Evolutionary conservation across 805 yeast genomes (phyloP).

Genomic region (Metahyphopichia silvanorum): DNA sequence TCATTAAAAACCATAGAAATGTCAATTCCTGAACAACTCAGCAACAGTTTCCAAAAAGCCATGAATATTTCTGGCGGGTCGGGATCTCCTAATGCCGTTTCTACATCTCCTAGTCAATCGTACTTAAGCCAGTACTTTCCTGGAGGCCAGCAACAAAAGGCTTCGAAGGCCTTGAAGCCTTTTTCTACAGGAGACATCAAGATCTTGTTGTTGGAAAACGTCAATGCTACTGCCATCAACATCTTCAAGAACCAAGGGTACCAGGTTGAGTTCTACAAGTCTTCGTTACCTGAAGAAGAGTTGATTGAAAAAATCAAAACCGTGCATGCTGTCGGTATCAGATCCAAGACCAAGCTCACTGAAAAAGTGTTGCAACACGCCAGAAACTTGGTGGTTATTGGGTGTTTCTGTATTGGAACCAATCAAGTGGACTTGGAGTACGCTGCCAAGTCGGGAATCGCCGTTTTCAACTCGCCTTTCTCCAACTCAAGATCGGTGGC

Average conservation of each 20-base stretch:
- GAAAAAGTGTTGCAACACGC: slow-evolving; percentile 80
- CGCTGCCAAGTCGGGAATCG: slow-evolving; percentile 91
- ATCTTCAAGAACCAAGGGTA: slow-evolving; percentile 88
- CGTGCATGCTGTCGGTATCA: slow-evolving; percentile 96
- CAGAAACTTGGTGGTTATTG: slow-evolving; percentile 82
- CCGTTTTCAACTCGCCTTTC: slow-evolving; percentile 98
- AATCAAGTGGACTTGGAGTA: slow-evolving; percentile 92
- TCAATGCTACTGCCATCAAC: slow-evolving; percentile 86
- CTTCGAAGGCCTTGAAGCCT: slow-evolving; percentile 80
- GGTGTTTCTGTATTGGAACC: slow-evolving; percentile 99
- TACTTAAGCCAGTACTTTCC: slow-evolving; percentile 55
- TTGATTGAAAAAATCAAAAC: slow-evolving; percentile 89
- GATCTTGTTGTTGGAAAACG: slow-evolving; percentile 86
- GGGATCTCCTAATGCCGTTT: slow-evolving; percentile 64
- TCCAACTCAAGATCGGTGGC: slow-evolving; percentile 98
- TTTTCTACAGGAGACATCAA: slow-evolving; percentile 94
- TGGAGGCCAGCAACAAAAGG: slow-evolving; percentile 42
- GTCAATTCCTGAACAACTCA: slow-evolving; percentile 71
- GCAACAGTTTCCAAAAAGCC: slow-evolving; percentile 53
- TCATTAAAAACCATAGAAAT: too few relatives aligned
- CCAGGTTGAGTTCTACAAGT: slow-evolving; percentile 91
- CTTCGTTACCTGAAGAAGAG: slow-evolving; percentile 88
- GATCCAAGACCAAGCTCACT: slow-evolving; percentile 92
- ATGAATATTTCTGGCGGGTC: slow-evolving; percentile 55
- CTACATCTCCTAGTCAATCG: slow-evolving; percentile 81